Base-by-base conservation (phyloP, 2,329 filamentous ascomycete species). In the Tolypocladium guangdongense region DNA sequence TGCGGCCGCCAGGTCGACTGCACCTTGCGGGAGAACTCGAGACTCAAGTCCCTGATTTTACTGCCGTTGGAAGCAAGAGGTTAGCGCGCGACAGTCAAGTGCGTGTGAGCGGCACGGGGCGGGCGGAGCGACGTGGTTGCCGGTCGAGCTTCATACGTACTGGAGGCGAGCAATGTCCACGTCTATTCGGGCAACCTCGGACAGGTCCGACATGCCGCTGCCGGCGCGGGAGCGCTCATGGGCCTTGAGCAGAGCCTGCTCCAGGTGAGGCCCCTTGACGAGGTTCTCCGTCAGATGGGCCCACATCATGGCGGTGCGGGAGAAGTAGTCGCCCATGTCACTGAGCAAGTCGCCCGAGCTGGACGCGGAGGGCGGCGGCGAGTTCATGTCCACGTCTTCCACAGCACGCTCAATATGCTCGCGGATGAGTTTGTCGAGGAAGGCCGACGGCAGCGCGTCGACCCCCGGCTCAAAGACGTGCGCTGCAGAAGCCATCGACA, bases 251-350 rank as follows among this genome's bases (percentile, higher is more conserved):
- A 58, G 58, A 30, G 63, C 63, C 37, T 59, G 56, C n/a, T 62
- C 59, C 48, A 71, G 65, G 54, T 70, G 66, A 27, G 63, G 59
- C 18, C 66, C 68, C 43, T 62, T 56, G 4, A 68, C 57, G n/a
- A 71, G 58, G 37, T 57, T 60, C n/a, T 68, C 63, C 36, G 68
- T 68, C 50, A 71, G 56, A 24, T 57, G 58, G n/a, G 63, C 61
- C 64, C 63, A 68, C 53, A 70, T 58, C 38, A 62, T 52, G 24
- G 68, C 66, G n/a, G 65, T 67, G 30, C 64, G 65, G 33, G 61
- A 59, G 27, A 71, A 56, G 54, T 71, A 71, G 27, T 71, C 68
- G 35, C 68, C 68, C 54, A 70, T 62, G 36, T 70, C 66, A 35
- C 58, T 58, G 43, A 69, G 61, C 50, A 71, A 53, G 41, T 64